These are phyloP conservation scores for Farysia itapuensis DNA, from an alignment of 1,284 basidiomycete species.

Conservation along the genomic window DNA sequence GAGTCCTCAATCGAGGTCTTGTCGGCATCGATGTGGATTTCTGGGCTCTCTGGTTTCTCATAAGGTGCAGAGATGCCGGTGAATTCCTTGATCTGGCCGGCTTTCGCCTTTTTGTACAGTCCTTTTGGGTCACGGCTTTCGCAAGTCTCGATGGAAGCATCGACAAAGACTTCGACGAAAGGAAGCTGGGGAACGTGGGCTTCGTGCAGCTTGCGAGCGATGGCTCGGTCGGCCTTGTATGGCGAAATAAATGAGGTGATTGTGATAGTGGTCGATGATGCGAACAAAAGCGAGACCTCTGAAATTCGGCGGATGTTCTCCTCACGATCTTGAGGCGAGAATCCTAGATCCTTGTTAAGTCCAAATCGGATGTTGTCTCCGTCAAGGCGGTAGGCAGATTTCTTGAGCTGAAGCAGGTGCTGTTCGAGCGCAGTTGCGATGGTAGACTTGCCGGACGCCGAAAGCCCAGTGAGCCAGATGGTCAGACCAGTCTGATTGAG, in stretches of 20 bases:
- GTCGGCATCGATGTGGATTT: constrained; percentile 90
- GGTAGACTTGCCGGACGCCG: constrained; percentile 72
- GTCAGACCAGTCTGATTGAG: constrained; percentile 41
- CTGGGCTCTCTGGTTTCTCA: constrained; percentile 81
- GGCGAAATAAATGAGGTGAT: constrained; percentile 98
- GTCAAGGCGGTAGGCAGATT: constrained; percentile 88
- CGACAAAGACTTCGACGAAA: constrained; percentile 89
- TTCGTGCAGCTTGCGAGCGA: constrained; percentile 79
- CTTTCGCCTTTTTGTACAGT: constrained; percentile 92
- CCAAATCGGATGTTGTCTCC: constrained; percentile 97
- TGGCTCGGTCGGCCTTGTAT: constrained; percentile 78
- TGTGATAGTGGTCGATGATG: constrained; percentile 79
- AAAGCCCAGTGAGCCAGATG: constrained; percentile 51
- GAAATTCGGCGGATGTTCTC: constrained; percentile 98
- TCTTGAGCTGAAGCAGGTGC: constrained; percentile 82
- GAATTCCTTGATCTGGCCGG: constrained; percentile 97
- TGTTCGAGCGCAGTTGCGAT: constrained; percentile 97
- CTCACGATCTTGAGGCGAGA: constrained; percentile 88
- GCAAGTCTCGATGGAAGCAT: constrained; percentile 84
- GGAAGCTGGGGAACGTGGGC: constrained; percentile 67
- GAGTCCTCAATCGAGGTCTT: constrained; percentile 76
- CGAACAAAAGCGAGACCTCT: constrained; percentile 93
- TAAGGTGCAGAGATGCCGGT: constrained; percentile 98
- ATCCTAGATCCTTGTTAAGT: constrained; percentile 96
- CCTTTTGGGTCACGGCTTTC: constrained; percentile 96